phyloP scores from a whole-genome alignment of 345 rosid genomes.

The Clausena lansium region DNA sequence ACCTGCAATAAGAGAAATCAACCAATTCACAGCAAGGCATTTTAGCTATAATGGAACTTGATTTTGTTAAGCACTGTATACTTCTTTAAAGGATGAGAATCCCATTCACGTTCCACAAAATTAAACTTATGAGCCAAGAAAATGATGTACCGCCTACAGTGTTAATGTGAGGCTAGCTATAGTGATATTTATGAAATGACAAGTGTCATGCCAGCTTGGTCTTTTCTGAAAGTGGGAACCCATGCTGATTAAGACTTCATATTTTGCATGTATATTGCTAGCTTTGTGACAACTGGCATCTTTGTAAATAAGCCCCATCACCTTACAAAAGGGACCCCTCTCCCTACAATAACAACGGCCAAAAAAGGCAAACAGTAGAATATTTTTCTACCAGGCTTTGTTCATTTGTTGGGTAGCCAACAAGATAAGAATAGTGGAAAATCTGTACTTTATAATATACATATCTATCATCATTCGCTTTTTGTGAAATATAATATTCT shows the following conservation, averaged over 20 bases:
- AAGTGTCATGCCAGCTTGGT: slow-evolving; percentile 15
- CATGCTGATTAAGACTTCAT: slow-evolving; percentile 14
- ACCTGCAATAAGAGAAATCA: slow-evolving; percentile 24
- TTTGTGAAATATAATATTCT: too few relatives aligned
- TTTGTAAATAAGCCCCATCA: not conserved
- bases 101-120: slow-evolving; percentile 3
- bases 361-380: not conserved
- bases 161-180: slow-evolving; percentile 19
- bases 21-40: not conserved
- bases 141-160: slow-evolving; percentile 15
- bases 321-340: slow-evolving; percentile 1
- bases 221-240: slow-evolving; percentile 23
- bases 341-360: not conserved
- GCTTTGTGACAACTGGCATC: slow-evolving; percentile 10
- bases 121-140: not conserved
- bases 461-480: not conserved
- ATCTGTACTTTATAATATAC: not conserved
- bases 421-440: not conserved
- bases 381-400: not conserved
- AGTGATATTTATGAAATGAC: not conserved
- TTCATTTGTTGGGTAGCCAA: not conserved
- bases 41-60: not conserved
- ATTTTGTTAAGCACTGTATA: not conserved
- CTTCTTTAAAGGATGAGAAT: not conserved
- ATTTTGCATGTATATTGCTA: not conserved